These are phyloP conservation scores for Selaginella tamariscina DNA, from an alignment of 75 land plant species.

Conservation along the genomic window DNA sequence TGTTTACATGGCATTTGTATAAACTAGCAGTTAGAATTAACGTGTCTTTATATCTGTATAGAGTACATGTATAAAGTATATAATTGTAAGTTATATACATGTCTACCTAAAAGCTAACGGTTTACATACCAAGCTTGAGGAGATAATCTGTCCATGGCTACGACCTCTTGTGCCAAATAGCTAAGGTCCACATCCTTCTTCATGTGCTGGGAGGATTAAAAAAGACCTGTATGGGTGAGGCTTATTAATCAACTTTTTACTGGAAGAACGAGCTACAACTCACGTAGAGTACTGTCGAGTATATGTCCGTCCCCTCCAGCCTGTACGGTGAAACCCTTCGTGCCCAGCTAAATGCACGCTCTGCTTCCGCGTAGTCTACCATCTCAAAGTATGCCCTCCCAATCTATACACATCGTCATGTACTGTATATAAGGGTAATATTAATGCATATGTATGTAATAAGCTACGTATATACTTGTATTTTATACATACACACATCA, in stretches of 20 bases:
- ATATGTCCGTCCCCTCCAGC: conserved; percentile 87
- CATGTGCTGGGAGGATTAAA: conserved; percentile 53
- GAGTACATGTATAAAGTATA: too few species aligned
- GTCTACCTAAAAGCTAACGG: not conserved
- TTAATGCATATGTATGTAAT: too few species aligned
- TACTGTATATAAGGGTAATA: too few species aligned
- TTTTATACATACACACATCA: too few species aligned
- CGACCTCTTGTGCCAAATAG: conserved; percentile 81
- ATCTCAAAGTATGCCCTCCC: conserved; percentile 88
- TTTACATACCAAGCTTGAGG: conserved; percentile 81
- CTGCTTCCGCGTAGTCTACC: conserved; percentile 81
- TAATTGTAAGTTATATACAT: too few species aligned
- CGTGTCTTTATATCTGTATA: too few species aligned
- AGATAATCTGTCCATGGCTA: conserved; percentile 80
- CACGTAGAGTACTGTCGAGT: conserved; percentile 94
- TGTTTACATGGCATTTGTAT: too few species aligned
- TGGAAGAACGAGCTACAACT: conserved; percentile 16
- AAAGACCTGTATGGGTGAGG: not conserved
- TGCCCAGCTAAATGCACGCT: conserved; percentile 72
- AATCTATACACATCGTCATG: conserved; percentile 68
- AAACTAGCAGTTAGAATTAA: too few species aligned
- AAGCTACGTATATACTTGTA: too few species aligned
- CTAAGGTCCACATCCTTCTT: conserved; percentile 93
- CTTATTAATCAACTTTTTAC: not conserved
- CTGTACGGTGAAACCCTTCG: conserved; percentile 57